Percentiles rank a stretch among this genome's conserved stretches.
These are phyloP conservation scores for Thielaviopsis musarum DNA, from an alignment of 2,329 filamentous ascomycete species.

Conservation along the genomic window DNA sequence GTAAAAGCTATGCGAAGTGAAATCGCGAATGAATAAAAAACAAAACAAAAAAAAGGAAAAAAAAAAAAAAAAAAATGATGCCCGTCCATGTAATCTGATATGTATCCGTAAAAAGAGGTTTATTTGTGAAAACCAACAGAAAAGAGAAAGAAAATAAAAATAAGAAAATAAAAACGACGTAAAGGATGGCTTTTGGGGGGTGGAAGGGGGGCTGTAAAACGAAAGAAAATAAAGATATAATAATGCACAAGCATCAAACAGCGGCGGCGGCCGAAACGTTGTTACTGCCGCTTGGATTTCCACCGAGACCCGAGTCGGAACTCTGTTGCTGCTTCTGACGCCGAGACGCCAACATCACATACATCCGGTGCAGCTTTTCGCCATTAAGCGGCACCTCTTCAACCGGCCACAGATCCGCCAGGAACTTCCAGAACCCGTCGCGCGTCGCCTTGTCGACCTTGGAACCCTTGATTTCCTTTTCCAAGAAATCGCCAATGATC, in stretches of 20 bases:
- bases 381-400: conserved; percentile 24
- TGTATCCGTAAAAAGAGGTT: too few species aligned
- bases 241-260: not conserved
- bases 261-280: not conserved
- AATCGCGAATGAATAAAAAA: not conserved
- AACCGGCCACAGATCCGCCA: conserved; percentile 29
- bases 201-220: not conserved
- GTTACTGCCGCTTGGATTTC: not conserved
- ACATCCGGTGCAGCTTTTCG: conserved; percentile 27
- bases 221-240: not conserved
- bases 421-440: conserved; percentile 32
- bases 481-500: conserved; percentile 45
- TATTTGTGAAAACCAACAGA: too few species aligned
- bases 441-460: conserved; percentile 26
- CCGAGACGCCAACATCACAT: conserved; percentile 23
- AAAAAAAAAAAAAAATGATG: not conserved
- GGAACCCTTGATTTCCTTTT: conserved; percentile 27
- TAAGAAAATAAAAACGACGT: too few species aligned
- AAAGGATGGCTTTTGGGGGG: too few species aligned
- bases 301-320: conserved; percentile 13
- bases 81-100: not conserved
- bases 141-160: too few species aligned
- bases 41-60: too few species aligned
- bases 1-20: not conserved
- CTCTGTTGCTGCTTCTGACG: conserved; percentile 15